Evolutionary conservation across 805 yeast genomes (phyloP), one percentile per base, ranked within the genome.

Genomic region (Maudiozyma turicensis): DNA sequence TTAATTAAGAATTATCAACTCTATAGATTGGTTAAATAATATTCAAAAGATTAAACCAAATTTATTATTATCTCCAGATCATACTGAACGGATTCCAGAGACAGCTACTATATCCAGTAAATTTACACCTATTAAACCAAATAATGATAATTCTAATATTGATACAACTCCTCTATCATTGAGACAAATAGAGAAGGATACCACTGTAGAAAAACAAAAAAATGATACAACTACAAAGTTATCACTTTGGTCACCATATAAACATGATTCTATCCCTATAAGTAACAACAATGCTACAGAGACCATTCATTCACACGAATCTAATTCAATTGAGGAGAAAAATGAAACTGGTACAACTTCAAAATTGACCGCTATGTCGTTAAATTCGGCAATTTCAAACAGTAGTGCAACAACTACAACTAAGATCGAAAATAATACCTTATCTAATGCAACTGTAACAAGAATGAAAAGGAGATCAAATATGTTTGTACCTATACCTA

Each of bases 401-500:
- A 20, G 5, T 38, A 31, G 20, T 42, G 32, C 38, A 8, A n/a
- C 44, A 7, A 33, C 13, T 28, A 15, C 32, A 10, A 14, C 14
- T 2, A 39, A 20, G 8, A 7, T 14, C 1, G 33, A 33, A 4
- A 34, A 28, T 4, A 40, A 6, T 13, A 46, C 29, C n/a, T 49
- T 47, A 28, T 49, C 48, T 29, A 46, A 49, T n/a, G 38, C 30
- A 13, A 45, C 48, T 6, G 8, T 48, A 11, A 43, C 37, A 41
- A 49, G 50, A 33, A 38, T 43, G 8, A 60, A 60, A 44, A 52
- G 67, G 44, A 58, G 66, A 45, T 60, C 66, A 8, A 63, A 63
- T 48, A 58, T 64, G 63, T 65, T 63, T 53, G 61, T 62, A 8
- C 69, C 69, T 5, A 48, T 65, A 39, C 69, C 69, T 1, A 59